Conservation (phyloP, 2,329 filamentous ascomycete genomes). For the Stagonosporopsis vannaccii region DNA sequence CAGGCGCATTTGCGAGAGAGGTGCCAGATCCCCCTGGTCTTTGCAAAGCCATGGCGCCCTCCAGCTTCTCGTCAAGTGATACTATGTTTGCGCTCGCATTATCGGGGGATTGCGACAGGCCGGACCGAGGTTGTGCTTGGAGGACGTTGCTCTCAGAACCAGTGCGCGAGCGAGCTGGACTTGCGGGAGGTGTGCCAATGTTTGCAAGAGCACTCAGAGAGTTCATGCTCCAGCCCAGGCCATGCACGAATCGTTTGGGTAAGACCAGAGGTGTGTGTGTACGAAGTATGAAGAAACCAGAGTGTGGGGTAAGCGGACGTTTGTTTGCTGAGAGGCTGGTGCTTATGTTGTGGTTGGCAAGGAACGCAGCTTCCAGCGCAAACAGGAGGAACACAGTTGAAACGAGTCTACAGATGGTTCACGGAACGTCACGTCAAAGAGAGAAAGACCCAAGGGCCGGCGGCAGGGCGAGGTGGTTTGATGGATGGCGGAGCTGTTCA, state of each 20-base stretch:
- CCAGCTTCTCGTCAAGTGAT: conserved; percentile 34
- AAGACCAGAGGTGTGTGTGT: neutral
- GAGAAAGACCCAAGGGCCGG: conserved; percentile 19
- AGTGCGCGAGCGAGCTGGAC: conserved; percentile 61
- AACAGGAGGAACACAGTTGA: conserved; percentile 5
- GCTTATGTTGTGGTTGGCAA: conserved; percentile 20
- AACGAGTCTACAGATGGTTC: conserved; percentile 1
- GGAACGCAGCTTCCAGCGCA: conserved; percentile 10
- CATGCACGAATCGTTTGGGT: conserved; percentile 46
- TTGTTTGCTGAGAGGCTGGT: conserved; percentile 19
- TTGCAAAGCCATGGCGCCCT: conserved; percentile 41
- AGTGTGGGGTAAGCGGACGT: conserved; percentile 14
- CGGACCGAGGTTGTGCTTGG: conserved; percentile 36
- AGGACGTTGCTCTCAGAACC: conserved; percentile 59
- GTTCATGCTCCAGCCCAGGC: conserved; percentile 78
- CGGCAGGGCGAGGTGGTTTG: conserved; percentile 17
- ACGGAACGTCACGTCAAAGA: conserved; percentile 10
- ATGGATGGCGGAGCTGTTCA: conserved; percentile 19
- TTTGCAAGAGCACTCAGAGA: conserved; percentile 93
- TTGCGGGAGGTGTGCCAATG: conserved; percentile 64
- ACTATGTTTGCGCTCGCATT: conserved; percentile 45
- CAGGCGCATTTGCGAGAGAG: conserved; percentile 37
- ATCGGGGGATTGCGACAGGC: conserved; percentile 33
- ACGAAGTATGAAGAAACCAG: neutral
- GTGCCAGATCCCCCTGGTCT: conserved; percentile 24